These are phyloP conservation scores for Daldinia vernicosa DNA, from an alignment of 495 filamentous ascomycete species.

Conservation along the genomic window DNA sequence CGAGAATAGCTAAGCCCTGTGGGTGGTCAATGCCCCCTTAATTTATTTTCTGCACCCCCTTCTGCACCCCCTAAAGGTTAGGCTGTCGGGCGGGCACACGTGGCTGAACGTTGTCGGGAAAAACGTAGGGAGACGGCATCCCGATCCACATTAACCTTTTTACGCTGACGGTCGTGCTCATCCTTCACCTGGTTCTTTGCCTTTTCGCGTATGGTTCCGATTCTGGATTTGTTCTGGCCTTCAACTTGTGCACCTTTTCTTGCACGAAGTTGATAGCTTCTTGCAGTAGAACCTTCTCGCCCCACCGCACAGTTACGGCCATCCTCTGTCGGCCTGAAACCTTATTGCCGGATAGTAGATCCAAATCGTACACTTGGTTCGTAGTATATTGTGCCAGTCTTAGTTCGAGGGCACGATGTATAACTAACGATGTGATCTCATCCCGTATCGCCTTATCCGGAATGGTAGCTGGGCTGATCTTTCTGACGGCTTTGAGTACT, in stretches of 20 bases:
- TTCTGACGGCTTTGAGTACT: constrained; percentile 54
- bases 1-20: background rate
- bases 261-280: constrained; percentile 53
- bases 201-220: constrained; percentile 53
- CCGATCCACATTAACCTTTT: constrained; percentile 17
- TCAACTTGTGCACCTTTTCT: constrained; percentile 45
- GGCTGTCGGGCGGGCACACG: constrained; percentile 23
- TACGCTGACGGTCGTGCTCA: background rate
- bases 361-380: constrained; percentile 67
- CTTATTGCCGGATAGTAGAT: constrained; percentile 54
- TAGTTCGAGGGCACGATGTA: constrained; percentile 54
- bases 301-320: constrained; percentile 79
- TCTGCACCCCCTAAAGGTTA: constrained; percentile 2
- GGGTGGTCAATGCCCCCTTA: constrained; percentile 6
- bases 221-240: constrained; percentile 45
- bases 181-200: constrained; percentile 47
- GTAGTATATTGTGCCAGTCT: constrained; percentile 67
- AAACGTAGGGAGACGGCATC: background rate
- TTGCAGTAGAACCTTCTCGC: constrained; percentile 79
- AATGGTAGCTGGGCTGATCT: constrained; percentile 49
- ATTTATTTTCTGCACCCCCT: constrained; percentile 9
- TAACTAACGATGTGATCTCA: constrained; percentile 50
- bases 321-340: constrained; percentile 61
- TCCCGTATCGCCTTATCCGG: constrained; percentile 53
- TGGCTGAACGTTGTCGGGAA: constrained; percentile 21